Base-by-base conservation (phyloP, 352 stramenopile species). In the Phytophthora pini region DNA sequence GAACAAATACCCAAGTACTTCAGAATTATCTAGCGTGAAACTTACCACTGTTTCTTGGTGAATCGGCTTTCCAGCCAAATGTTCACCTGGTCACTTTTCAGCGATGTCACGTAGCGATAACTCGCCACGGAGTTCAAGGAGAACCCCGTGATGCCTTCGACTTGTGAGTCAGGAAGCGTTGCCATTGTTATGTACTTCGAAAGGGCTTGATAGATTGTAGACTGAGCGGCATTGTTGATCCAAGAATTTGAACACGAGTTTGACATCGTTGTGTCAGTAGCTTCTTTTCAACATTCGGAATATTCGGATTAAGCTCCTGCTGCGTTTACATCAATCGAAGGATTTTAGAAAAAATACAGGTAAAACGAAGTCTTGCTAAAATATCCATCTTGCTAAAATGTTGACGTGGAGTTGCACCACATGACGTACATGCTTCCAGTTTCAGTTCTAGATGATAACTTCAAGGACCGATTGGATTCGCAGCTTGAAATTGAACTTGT, bases 31-130 rank as follows among this genome's bases (percentile, higher is more conserved):
- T 17, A 17, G 9, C 9, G 17, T 17, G 12, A 36, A 20, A 43
- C 46, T n/a, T 40, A 41, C 27, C 46, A 53, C 15, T 53, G 46
- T 11, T 53, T 53, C 46, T 53, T 52, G 13, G 0, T 52, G 5
- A 1, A 22, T 8, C 38, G 15, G 5, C 22, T 2, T 20, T 43
- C 38, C 4, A 43, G 2, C 38, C 38, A 43, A 43, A 43, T 20
- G 38, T 43, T 43, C 38, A 43, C 13, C n/a, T 43, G 12, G 5
- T 22, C 38, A 43, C 12, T 43, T 20, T 43, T 43, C 12, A 43
- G 38, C 38, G 38, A 43, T 20, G 22, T 22, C n/a, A 17, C 12
- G n/a, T 43, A 43, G 13, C 38, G 38, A 20, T 22, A 43, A 0
- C 38, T 43, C 15, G 0, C 15, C 0, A 0, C n/a, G 2, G 7